Evolutionary conservation across 1,284 basidiomycete genomes (phyloP), one percentile per base, ranked within the genome.

Genomic region (Cutaneotrichosporon spelunceum): DNA sequence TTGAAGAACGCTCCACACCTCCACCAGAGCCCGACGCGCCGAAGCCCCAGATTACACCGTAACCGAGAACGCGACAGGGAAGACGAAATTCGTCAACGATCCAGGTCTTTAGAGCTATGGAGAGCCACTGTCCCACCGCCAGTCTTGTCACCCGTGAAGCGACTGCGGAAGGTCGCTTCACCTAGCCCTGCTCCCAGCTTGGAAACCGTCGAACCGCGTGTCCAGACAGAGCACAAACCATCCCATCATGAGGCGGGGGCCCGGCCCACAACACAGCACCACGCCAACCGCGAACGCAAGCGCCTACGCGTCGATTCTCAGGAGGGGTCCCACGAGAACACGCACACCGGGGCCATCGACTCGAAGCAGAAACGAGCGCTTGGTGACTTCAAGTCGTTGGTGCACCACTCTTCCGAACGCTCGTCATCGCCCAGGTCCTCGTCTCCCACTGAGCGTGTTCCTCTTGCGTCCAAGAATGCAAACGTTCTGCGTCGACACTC

Each of bases 321-420:
- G 0, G 53, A 60, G 13, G 57, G 26, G 0, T 49, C 63, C 9
- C 39, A 30, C n/a, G 23, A 21, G n/a, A 34, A 58, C 10, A 57
- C 62, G 6, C 26, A 23, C 8, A 21, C 30, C 4, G 57, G 62
- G 3, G 30, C 57, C 3, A 23, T 23, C 4, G 30, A 29, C 26
- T 23, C 53, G 6, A 44, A 36, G 23, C 33, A 64, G 19, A 39
- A 53, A 5, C 57, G 57, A 13, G 54, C 42, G 8, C 45, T 64
- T 16, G 65, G 65, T 19, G 55, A 62, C 56, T 60, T 59, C 54
- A 61, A 64, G 56, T 62, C 65, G 3, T 27, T 66, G 21, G 60
- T 45, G 2, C 65, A 64, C 9, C 33, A 64, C 1, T 66, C 65
- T 1, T 64, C 62, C 19, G 59, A 64, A 1, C 53, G 56, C 8